Base-by-base conservation (phyloP, 306 rosid genomes). In the Clitoria ternatea region DNA sequence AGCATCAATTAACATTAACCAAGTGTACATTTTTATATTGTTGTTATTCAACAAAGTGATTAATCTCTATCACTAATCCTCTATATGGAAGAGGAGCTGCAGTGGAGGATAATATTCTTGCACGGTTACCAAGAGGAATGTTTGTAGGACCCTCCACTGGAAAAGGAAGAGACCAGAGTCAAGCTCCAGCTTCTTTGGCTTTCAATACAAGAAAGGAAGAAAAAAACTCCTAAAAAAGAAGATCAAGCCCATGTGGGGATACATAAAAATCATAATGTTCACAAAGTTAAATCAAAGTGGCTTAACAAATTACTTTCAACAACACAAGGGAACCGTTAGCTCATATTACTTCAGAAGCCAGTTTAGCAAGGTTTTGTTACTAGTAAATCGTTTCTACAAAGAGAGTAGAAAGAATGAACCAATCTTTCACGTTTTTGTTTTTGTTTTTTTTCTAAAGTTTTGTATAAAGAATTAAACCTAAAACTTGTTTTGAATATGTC, bases 111-210 rank as follows among this genome's bases (percentile, higher is more conserved):
- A 82, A 69, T 54, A 82, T 83, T 77, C 80, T 49, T 62, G 81
- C 93, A 80, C 83, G 81, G 72, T 70, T 48, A 39, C 66, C 88
- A 37, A 85, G 82, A 83, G 80, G 91, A 90, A 87, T 90, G 93
- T 90, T 82, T 81, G 86, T 80, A 87, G 89, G 86, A 35, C 83
- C 92, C 72, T 18, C 72, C 80, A 22, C 49, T n/a, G 75, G 66
- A 55, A 61, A 79, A 72, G 70, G 43, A 62, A 53, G 66, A 53
- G 61, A 56, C 73, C 61, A 15, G 24, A 63, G 81, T 55, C 75
- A 44, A 74, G 81, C 22, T 35, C 72, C 76, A 65, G 70, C 49
- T 75, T 70, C 76, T 69, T 82, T 70, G 78, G 77, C 82, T 83
- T 85, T 79, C 49, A 78, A 66, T 75, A 53, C 53, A 80, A 54